A percentile compares a stretch with the other conserved stretches of the same genome.
Conservation (phyloP, 495 filamentous ascomycete genomes). For the Aspergillus biplanus region DNA sequence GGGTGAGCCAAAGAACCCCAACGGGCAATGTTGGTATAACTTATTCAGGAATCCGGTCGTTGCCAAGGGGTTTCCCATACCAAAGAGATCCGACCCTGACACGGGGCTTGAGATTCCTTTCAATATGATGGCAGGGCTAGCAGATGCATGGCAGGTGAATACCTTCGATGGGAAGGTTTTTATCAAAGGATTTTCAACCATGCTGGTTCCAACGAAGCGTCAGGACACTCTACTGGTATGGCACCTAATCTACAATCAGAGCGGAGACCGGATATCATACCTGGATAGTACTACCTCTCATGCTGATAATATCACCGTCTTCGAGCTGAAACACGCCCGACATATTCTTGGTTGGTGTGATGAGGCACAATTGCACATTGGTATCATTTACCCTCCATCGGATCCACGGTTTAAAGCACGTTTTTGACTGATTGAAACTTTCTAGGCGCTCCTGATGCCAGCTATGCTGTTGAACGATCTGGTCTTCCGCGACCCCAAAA, state of each 20-base stretch:
- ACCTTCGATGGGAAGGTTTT: slow-evolving; percentile 20
- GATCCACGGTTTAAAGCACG: too few species aligned
- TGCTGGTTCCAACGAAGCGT: slow-evolving; percentile 28
- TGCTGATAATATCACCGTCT: slow-evolving; percentile 16
- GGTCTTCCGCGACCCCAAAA: slow-evolving; percentile 3
- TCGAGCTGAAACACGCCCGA: neutral
- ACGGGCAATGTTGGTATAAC: slow-evolving; percentile 41
- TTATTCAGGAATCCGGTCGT: slow-evolving; percentile 42
- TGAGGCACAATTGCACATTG: slow-evolving; percentile 2
- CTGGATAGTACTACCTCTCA: slow-evolving; percentile 18
- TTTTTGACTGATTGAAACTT: too few species aligned
- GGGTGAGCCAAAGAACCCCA: neutral
- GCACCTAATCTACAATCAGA: slow-evolving; percentile 30
- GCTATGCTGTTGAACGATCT: slow-evolving; percentile 14
- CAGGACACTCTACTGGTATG: slow-evolving; percentile 26
- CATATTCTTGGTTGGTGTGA: slow-evolving; percentile 22
- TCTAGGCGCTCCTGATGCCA: slow-evolving; percentile 10
- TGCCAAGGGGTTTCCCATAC: slow-evolving; percentile 38
- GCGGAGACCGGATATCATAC: slow-evolving; percentile 24
- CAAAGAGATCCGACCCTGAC: slow-evolving; percentile 1
- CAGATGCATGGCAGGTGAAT: slow-evolving; percentile 4
- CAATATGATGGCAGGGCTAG: slow-evolving; percentile 22
- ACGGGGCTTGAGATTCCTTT: slow-evolving; percentile 30
- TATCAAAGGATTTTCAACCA: slow-evolving; percentile 37
- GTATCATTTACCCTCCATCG: slow-evolving; percentile 2